Evolutionary conservation across 2,329 filamentous ascomycete species (phyloP).

Genomic region (Aspergillus latus): DNA sequence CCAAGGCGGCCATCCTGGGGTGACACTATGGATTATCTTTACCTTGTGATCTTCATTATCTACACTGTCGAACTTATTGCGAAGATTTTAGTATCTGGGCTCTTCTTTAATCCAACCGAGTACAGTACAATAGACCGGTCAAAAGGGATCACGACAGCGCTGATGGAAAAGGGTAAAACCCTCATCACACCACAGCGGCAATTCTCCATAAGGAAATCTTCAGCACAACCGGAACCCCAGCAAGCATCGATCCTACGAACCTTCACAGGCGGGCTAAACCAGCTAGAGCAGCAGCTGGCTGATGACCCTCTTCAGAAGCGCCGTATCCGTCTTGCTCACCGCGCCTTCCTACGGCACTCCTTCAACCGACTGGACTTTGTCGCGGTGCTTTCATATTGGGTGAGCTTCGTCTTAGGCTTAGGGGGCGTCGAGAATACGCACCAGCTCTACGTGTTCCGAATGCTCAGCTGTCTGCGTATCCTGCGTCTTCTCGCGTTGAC

Average conservation of each 20-base stretch:
- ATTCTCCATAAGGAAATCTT: constrained; percentile 59
- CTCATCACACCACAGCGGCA: constrained; percentile 81
- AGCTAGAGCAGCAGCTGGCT: constrained; percentile 50
- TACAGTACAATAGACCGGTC: constrained; percentile 87
- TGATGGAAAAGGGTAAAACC: constrained; percentile 72
- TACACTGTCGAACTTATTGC: constrained; percentile 85
- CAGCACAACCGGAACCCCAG: constrained; percentile 39
- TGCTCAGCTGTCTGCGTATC: constrained; percentile 94
- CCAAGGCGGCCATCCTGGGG: constrained; percentile 66
- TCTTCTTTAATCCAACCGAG: constrained; percentile 84
- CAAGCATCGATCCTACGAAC: constrained; percentile 66
- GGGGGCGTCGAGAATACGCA: constrained; percentile 65
- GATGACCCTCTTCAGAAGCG: constrained; percentile 73
- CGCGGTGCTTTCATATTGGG: constrained; percentile 93
- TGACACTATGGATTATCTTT: constrained; percentile 78
- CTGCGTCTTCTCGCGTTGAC: constrained; percentile 87
- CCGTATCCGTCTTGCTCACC: constrained; percentile 78
- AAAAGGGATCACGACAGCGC: constrained; percentile 69
- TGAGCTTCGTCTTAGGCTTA: constrained; percentile 73
- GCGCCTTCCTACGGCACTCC: constrained; percentile 89
- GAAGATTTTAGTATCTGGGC: constrained; percentile 87
- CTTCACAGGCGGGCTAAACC: constrained; percentile 72
- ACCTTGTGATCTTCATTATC: constrained; percentile 79
- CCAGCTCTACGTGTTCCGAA: constrained; percentile 87
- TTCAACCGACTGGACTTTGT: constrained; percentile 96